Evolutionary conservation across 805 yeast species (phyloP), one percentile per base, ranked within the genome.

Genomic region (Ogataea paraovalis): DNA sequence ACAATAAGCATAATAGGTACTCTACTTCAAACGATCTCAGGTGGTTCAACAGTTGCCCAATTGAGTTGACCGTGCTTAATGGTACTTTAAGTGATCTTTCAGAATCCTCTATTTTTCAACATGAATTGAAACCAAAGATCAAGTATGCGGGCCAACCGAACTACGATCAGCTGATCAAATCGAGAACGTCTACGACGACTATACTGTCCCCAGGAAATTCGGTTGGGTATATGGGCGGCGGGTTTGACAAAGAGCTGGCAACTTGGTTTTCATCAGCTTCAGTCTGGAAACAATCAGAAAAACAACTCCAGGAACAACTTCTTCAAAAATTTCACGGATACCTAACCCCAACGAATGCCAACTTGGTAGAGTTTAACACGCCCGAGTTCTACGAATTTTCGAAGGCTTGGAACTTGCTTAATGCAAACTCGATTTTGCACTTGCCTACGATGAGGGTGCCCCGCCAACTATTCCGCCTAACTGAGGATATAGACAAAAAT

Each of bases 131-230:
- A 34, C 58, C 58, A 2, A n/a, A 23, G 10, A 19, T 46, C 12
- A 12, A n/a, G 12, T 53, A 40, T 33, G 12, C 23, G 5, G 53
- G 48, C 10, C 46, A 46, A 18, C 4, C 12, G 1, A 44, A 43
- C 20, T 50, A 53, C 33, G 51, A 50, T 18, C 10, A 53, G 12
- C 54, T 43, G 9, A 41, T 54, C 5, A 46, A 53, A n/a, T 22
- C 16, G 3, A 25, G 21, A 49, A 43, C 65, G 59, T 47, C 49
- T 14, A 51, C 55, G 3, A 41, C 64, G 50, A 71, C 57, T 2
- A 64, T 77, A 16, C 69, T 77, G 2, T 75, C 80, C 2, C 81
- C 82, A 1, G 82, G 81, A 1, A 77, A 77, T 49, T 71, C 78
- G 2, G 64, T 70, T 44, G 81, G 80, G 3, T 71, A 65, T 42